Conservation (phyloP, 345 rosid genomes). For the Angophora floribunda region DNA sequence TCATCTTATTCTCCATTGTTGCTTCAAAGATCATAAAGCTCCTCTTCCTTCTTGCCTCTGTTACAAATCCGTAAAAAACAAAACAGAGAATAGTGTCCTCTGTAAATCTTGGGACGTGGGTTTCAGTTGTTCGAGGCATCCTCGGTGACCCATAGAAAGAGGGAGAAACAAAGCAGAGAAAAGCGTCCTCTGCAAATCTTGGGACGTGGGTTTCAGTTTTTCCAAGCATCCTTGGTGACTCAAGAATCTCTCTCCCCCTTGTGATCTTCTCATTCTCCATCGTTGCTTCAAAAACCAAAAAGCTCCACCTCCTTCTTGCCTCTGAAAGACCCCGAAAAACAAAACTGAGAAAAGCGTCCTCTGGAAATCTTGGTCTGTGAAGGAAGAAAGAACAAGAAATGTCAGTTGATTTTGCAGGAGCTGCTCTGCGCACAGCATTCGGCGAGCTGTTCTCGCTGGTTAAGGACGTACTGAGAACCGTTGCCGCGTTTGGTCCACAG, state of each 20-base stretch:
- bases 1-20: rapidly evolving
- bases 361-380: not conserved
- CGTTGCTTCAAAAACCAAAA: not conserved
- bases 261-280: not conserved
- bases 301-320: not conserved
- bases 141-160: not conserved
- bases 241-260: not conserved
- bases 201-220: not conserved
- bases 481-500: not conserved
- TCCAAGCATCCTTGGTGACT: not conserved
- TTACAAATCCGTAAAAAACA: not conserved
- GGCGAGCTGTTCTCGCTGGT: not conserved
- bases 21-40: not conserved
- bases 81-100: not conserved
- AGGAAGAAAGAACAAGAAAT: not conserved
- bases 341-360: not conserved
- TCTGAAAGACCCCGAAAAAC: not conserved
- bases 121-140: not conserved
- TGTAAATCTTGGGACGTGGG: not conserved
- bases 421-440: not conserved
- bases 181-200: not conserved
- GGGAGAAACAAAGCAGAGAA: not conserved
- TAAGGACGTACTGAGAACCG: not conserved
- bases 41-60: not conserved
- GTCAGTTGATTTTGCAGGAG: not conserved